Evolutionary conservation across 495 filamentous ascomycete genomes (phyloP).

Genomic region (Hypoxylon perforatum): DNA sequence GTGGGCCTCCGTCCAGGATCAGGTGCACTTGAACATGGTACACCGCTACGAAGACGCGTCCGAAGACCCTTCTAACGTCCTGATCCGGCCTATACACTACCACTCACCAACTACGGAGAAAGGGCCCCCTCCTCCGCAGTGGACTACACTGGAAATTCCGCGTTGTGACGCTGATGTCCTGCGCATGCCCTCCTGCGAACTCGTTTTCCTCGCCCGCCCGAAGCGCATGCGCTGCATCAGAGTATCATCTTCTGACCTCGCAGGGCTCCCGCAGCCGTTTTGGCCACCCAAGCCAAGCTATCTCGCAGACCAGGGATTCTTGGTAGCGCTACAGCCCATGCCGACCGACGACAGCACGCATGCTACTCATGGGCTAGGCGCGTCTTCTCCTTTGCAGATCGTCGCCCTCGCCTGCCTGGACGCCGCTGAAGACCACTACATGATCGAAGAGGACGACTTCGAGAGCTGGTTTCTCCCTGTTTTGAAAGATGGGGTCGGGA

Average conservation of each 20-base stretch:
- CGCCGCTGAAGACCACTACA: slow-evolving; percentile 15
- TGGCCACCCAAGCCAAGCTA: not conserved
- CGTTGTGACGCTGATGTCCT: slow-evolving; percentile 32
- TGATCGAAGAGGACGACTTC: slow-evolving; percentile 6
- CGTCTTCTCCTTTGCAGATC: not conserved
- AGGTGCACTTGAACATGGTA: not conserved
- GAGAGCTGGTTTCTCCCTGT: slow-evolving; percentile 32
- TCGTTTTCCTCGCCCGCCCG: slow-evolving; percentile 29
- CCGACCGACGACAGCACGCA: slow-evolving; percentile 1
- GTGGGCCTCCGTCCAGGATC: slow-evolving; percentile 33
- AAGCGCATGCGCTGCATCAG: slow-evolving; percentile 16
- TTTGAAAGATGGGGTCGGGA: slow-evolving; percentile 8
- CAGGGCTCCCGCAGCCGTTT: not conserved
- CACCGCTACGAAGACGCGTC: not conserved
- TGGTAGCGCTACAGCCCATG: slow-evolving; percentile 18
- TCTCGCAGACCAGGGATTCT: slow-evolving; percentile 8
- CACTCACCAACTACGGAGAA: not conserved
- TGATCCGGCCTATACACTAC: slow-evolving; percentile 15
- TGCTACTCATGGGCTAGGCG: not conserved
- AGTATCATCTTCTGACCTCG: slow-evolving; percentile 1
- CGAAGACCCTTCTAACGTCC: slow-evolving; percentile 20
- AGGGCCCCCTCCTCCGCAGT: not conserved
- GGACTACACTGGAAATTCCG: slow-evolving; percentile 1
- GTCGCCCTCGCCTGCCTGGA: slow-evolving; percentile 30
- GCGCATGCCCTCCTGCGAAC: slow-evolving; percentile 25